phyloP scores from a whole-genome alignment of 768 basidiomycete species.

The Lentinula guzmanii region DNA sequence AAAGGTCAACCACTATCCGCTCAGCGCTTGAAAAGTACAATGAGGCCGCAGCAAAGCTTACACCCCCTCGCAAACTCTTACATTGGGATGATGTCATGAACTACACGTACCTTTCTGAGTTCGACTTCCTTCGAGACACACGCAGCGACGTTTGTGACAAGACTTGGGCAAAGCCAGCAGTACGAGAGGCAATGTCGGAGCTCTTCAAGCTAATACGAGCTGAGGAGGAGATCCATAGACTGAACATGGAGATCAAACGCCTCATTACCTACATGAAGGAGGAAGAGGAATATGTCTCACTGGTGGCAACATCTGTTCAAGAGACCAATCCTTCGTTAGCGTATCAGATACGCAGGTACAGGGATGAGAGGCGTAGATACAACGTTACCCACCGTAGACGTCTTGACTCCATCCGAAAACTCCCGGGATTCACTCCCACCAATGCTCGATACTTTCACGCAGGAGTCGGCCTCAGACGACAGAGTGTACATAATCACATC shows the following conservation, averaged over 20 bases:
- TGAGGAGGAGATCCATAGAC: slow-evolving; percentile 11
- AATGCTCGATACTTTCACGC: not conserved
- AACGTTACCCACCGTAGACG: not conserved
- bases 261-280: slow-evolving; percentile 6
- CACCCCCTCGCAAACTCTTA: not conserved
- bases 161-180: not conserved
- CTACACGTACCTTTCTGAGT: not conserved
- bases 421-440: not conserved
- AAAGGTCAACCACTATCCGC: not conserved
- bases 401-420: not conserved
- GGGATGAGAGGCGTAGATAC: not conserved
- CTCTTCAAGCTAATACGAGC: slow-evolving; percentile 12
- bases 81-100: not conserved
- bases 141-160: not conserved
- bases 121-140: slow-evolving; percentile 2
- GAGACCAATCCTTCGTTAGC: not conserved
- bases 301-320: not conserved
- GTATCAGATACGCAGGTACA: not conserved
- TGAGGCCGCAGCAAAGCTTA: not conserved
- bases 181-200: slow-evolving; percentile 4
- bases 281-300: not conserved
- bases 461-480: no score
- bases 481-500: no score
- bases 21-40: not conserved
- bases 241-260: slow-evolving; percentile 13